A percentile compares a stretch with the other conserved stretches of the same genome.
Evolutionary conservation across 371 early-diverging fungal genomes (phyloP).

Genomic region (Mucor plumbeus): DNA sequence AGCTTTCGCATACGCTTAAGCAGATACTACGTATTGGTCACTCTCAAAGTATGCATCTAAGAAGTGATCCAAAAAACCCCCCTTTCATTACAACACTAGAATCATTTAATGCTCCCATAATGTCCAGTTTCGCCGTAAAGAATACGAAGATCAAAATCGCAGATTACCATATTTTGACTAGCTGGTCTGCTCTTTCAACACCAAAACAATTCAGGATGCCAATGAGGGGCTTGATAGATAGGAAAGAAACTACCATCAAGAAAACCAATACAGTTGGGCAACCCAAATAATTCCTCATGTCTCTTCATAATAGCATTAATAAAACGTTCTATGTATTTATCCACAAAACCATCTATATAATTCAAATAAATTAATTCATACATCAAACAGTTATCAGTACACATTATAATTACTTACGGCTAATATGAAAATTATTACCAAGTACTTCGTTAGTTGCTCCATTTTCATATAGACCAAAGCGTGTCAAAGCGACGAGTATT

Average conservation of each 20-base stretch:
- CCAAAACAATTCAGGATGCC: neutral
- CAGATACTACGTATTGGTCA: neutral
- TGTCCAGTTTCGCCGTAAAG: neutral
- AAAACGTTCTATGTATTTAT: neutral
- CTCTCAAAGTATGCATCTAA: neutral
- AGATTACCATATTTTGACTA: neutral
- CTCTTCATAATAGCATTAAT: neutral
- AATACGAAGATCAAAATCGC: neutral
- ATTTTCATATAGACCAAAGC: neutral
- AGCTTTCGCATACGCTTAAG: neutral
- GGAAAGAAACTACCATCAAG: neutral
- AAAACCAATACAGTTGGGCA: neutral
- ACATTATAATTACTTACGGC: neutral
- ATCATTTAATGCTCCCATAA: neutral
- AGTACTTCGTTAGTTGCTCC: neutral
- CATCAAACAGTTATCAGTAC: no score
- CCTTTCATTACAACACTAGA: neutral
- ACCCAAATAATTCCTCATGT: neutral
- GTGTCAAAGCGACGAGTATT: neutral
- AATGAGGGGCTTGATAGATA: neutral
- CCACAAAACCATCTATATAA: neutral
- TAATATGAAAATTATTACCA: neutral
- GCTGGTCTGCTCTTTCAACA: neutral
- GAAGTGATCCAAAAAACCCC: neutral
- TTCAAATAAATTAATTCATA: no score